A percentile compares a stretch with the other conserved stretches of the same genome.
phyloP scores from a whole-genome alignment of 441 rosid genomes.

The Populus hybrid region DNA sequence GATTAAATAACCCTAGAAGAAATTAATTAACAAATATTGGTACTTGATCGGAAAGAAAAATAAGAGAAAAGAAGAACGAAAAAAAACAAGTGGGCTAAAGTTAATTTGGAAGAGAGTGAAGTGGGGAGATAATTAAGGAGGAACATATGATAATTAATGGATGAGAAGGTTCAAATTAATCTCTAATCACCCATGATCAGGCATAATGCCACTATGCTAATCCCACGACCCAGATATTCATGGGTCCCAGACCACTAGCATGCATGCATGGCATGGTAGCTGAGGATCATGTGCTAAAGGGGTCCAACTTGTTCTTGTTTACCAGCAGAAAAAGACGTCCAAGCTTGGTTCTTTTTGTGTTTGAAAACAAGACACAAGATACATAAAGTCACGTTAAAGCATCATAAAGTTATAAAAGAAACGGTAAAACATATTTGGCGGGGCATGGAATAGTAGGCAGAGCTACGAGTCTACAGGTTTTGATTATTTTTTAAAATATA shows the following conservation, averaged over 20 bases:
- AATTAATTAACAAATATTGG: background rate
- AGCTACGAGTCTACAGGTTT: background rate
- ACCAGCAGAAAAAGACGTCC: background rate
- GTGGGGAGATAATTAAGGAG: too few species aligned
- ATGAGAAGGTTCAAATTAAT: background rate
- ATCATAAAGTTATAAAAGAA: background rate
- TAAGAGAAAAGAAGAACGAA: too few species aligned
- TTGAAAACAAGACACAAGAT: background rate
- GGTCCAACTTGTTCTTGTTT: slow-evolving; percentile 7
- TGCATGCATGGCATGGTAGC: background rate
- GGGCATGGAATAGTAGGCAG: background rate
- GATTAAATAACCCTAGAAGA: background rate
- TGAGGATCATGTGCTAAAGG: slow-evolving; percentile 13
- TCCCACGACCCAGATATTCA: background rate
- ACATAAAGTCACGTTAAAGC: slow-evolving; percentile 29
- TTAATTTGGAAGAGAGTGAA: background rate
- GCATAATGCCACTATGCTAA: background rate
- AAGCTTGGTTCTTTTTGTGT: background rate
- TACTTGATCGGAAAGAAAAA: background rate
- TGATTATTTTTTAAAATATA: too few species aligned
- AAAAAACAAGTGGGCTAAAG: background rate
- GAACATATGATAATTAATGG: too few species aligned
- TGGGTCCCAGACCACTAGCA: background rate
- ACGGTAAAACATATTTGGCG: background rate
- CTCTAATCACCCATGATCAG: background rate